Percentiles rank a stretch among this genome's conserved stretches.
phyloP scores from a whole-genome alignment of 345 rosid genomes.

The Bruguiera sexangula region DNA sequence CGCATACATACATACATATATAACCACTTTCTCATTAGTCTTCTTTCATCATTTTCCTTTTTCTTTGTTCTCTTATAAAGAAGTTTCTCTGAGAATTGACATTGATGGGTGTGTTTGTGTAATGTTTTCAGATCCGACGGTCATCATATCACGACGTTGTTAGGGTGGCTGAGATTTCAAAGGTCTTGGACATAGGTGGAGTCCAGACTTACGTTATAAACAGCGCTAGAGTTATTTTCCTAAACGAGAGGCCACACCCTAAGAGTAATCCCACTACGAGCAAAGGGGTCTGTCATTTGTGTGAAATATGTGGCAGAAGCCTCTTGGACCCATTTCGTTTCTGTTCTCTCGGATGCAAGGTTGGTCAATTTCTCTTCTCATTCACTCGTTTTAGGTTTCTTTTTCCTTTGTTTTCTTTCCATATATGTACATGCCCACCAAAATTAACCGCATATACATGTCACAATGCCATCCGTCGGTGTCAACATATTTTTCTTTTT shows the following conservation, averaged over 20 bases:
- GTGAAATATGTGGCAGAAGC: constrained; percentile 33
- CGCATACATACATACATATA: background rate
- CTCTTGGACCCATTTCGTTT: constrained; percentile 37
- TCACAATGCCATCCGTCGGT: no score
- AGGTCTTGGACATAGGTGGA: constrained; percentile 32
- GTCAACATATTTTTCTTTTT: no score
- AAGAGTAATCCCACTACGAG: constrained; percentile 14
- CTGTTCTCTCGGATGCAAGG: constrained; percentile 48
- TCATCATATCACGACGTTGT: constrained; percentile 45
- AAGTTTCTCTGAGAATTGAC: no score
- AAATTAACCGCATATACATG: no score
- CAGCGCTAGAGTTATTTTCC: constrained; percentile 39
- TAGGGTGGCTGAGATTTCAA: constrained; percentile 33
- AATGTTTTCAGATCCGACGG: constrained; percentile 32
- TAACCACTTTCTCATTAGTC: background rate
- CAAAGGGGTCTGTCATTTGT: constrained; percentile 27
- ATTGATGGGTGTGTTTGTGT: background rate
- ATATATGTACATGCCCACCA: no score
- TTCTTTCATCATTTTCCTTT: background rate
- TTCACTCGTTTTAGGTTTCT: background rate
- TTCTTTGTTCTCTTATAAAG: background rate
- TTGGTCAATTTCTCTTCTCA: constrained; percentile 5
- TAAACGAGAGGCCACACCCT: constrained; percentile 39
- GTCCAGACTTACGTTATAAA: constrained; percentile 45
- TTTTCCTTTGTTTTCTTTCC: background rate